Evolutionary conservation across 2,329 filamentous ascomycete genomes (phyloP), one percentile per base, ranked within the genome.

Genomic region (Verticillium nonalfalfae): DNA sequence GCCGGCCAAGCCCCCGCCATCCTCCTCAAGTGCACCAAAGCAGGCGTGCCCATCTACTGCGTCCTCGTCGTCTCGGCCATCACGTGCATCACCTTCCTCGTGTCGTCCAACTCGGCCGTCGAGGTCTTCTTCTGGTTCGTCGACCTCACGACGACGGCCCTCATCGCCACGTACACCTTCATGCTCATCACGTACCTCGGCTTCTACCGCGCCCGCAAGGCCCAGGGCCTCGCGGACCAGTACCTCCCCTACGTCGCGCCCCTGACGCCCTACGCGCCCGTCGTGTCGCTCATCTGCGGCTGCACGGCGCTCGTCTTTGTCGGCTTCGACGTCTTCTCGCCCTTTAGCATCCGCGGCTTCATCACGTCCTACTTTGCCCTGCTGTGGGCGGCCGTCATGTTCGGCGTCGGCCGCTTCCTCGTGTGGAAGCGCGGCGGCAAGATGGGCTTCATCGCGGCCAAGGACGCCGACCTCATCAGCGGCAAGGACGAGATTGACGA

Each of bases 401-500:
- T 84, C 68, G 34, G 88, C 3, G 81, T 79, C 5, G 45, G 45
- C n/a, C n/a, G 45, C n/a, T 52, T 52, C 45, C 45, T 52, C 45
- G 45, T 52, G n/a, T 91, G 87, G 85, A 93, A 92, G 74, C 9
- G 89, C 1, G 61, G 84, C 66, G 85, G 88, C 72, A 80, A 78
- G 68, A 58, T 40, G 13, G 45, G 81, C 65, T 78, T 82, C 63
- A 73, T 81, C 59, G 77, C 76, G 56, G 77, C 85, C 1, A 74
- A 80, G 21, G 82, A 89, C 59, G 81, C 86, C 0, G 88, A 91
- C 70, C 72, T 91, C 54, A 68, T 81, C 35, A 82, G 82, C 39
- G 87, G 88, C 62, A 76, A 90, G 62, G 83, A 82, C 7, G 88
- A 90, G 72, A 84, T 89, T 64, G 87, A 89, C 60, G 84, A 85